Evolutionary conservation across 345 rosid species (phyloP).

Genomic region (Excoecaria cochinchinensis): DNA sequence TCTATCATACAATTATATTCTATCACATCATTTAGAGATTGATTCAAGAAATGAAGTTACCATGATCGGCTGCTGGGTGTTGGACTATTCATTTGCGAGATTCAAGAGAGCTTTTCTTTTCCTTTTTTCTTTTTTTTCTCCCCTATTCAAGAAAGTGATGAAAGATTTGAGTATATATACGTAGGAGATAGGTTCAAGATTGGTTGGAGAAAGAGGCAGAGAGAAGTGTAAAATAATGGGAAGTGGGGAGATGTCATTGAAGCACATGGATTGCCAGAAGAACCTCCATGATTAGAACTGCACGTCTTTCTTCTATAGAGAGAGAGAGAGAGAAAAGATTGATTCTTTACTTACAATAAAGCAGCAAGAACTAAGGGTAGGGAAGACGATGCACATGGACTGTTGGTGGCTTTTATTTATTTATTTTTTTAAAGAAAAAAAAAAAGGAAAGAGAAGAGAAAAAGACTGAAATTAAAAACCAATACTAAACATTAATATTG

Average conservation of each 20-base stretch:
- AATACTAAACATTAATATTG: neutral
- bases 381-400: conserved; percentile 60
- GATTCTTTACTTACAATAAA: conserved; percentile 35
- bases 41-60: conserved; percentile 15
- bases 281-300: conserved; percentile 52
- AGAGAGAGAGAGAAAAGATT: conserved; percentile 23
- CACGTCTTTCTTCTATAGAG: conserved; percentile 25
- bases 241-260: conserved; percentile 45
- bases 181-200: neutral
- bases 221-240: conserved; percentile 40
- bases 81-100: conserved; percentile 36
- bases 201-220: neutral
- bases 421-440: neutral
- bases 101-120: neutral
- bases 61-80: conserved; percentile 44
- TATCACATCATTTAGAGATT: too few species aligned
- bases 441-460: neutral
- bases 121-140: neutral
- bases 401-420: conserved; percentile 31
- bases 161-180: neutral
- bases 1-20: too few species aligned
- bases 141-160: neutral
- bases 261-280: conserved; percentile 59
- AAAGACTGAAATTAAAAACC: conserved; percentile 13
- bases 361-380: conserved; percentile 33